Conservation (phyloP, 1,139 yeast species). For the Magnusiomyces paraingens region DNA sequence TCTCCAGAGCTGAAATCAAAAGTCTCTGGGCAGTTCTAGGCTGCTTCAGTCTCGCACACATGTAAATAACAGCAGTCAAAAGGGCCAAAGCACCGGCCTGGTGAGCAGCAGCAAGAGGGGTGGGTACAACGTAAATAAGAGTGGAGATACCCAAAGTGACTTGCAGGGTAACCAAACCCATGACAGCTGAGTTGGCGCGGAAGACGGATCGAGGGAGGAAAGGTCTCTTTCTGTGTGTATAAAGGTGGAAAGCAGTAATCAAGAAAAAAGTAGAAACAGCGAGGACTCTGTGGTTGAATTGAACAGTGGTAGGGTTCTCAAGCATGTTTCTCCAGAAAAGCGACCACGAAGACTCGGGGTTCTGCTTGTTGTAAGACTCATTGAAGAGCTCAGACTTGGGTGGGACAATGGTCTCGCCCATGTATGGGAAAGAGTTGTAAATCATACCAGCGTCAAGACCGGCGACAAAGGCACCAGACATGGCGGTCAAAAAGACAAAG, state of each 20-base stretch:
- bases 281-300: slow-evolving; percentile 78
- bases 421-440: slow-evolving; percentile 92
- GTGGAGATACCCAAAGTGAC: slow-evolving; percentile 83
- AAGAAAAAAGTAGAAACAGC: slow-evolving; percentile 78
- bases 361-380: slow-evolving; percentile 49
- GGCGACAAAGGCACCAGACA: slow-evolving; percentile 98
- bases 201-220: slow-evolving; percentile 58
- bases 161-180: slow-evolving; percentile 81
- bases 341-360: slow-evolving; percentile 39
- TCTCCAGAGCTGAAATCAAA: slow-evolving; percentile 13
- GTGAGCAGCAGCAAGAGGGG: slow-evolving; percentile 88
- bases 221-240: slow-evolving; percentile 42
- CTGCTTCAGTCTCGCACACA: slow-evolving; percentile 60
- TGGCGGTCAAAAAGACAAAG: slow-evolving; percentile 77
- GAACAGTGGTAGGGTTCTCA: slow-evolving; percentile 96
- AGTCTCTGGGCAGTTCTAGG: slow-evolving; percentile 43
- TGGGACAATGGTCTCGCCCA: slow-evolving; percentile 78
- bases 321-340: slow-evolving; percentile 85
- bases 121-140: slow-evolving; percentile 81
- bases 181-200: slow-evolving; percentile 54
- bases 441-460: slow-evolving; percentile 97
- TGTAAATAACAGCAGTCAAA: slow-evolving; percentile 67
- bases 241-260: slow-evolving; percentile 56
- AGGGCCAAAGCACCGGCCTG: slow-evolving; percentile 96
- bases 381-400: slow-evolving; percentile 67